These are phyloP conservation scores for Lupinus albus DNA, from an alignment of 306 rosid genomes.

Conservation along the genomic window DNA sequence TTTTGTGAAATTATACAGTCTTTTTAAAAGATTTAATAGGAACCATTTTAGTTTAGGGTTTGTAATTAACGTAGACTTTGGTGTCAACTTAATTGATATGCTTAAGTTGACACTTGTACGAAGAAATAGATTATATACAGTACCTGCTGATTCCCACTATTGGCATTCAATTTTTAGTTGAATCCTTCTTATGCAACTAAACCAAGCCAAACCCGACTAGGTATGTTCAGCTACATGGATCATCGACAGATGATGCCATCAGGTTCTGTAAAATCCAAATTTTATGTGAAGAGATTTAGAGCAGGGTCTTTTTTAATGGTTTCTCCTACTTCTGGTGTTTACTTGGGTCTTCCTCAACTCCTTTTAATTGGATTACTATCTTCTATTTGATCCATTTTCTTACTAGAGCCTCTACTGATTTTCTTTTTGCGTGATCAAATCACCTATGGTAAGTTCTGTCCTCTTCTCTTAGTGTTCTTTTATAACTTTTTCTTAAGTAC, in stretches of 20 bases:
- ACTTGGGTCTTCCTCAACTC: neutral
- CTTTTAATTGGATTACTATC: neutral
- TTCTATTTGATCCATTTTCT: neutral
- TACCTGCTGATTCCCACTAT: slow-evolving; percentile 9
- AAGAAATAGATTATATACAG: slow-evolving; percentile 6
- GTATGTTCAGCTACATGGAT: slow-evolving; percentile 1
- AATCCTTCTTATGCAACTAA: neutral
- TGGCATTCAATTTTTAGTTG: slow-evolving; percentile 19
- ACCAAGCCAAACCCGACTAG: neutral
- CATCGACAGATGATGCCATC: neutral
- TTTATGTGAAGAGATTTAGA: neutral
- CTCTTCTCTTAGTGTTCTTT: neutral
- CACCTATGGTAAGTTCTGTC: neutral
- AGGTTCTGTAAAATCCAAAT: slow-evolving; percentile 11
- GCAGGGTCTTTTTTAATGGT: neutral
- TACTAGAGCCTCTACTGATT: neutral
- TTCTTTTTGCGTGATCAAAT: neutral
- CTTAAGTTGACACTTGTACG: slow-evolving; percentile 4
- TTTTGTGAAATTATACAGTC: slow-evolving; percentile 10
- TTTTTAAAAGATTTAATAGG: slow-evolving; percentile 26
- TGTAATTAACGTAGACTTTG: slow-evolving; percentile 8
- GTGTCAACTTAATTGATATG: neutral
- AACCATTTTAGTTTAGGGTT: slow-evolving; percentile 15
- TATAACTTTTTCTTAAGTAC: neutral
- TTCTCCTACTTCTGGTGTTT: neutral